These are phyloP conservation scores for Trichosanthes truncata DNA, from an alignment of 306 rosid genomes.

Conservation along the genomic window DNA sequence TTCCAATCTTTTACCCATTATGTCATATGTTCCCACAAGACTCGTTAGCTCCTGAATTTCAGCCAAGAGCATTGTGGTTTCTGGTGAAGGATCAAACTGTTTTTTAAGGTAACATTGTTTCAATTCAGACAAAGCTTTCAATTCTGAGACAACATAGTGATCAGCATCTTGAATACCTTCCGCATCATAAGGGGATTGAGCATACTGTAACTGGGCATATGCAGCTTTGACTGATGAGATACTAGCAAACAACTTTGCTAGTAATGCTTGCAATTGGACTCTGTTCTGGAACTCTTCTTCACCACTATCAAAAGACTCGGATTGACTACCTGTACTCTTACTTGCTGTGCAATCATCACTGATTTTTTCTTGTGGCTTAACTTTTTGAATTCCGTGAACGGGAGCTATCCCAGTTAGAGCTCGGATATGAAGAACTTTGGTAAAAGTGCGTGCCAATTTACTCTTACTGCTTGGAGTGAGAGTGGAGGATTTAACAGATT, in stretches of 20 bases:
- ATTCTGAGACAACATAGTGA: constrained; percentile 37
- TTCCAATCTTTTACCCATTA: constrained; percentile 63
- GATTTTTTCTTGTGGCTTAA: constrained; percentile 1
- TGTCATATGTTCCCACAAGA: constrained; percentile 49
- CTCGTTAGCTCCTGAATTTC: constrained; percentile 76
- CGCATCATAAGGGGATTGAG: constrained; percentile 72
- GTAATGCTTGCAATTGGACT: constrained; percentile 44
- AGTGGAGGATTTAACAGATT: constrained; percentile 48
- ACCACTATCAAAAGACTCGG: constrained; percentile 24
- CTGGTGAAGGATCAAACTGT: constrained; percentile 62
- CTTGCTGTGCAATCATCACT: constrained; percentile 13
- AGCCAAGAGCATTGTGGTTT: constrained; percentile 41
- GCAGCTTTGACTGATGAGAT: constrained; percentile 68
- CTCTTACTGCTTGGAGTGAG: constrained; percentile 53
- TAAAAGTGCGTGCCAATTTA: constrained; percentile 47
- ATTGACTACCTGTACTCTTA: constrained; percentile 20
- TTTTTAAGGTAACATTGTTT: constrained; percentile 68
- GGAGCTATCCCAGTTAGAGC: constrained; percentile 51
- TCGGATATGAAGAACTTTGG: constrained; percentile 71
- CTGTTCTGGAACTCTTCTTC: constrained; percentile 59
- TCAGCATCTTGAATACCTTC: constrained; percentile 76
- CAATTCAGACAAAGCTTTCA: constrained; percentile 70
- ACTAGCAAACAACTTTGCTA: constrained; percentile 64
- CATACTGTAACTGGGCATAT: constrained; percentile 62
- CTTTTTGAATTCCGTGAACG: constrained; percentile 32